Evolutionary conservation across 2,329 filamentous ascomycete species (phyloP).

Genomic region (Bretziella fagacearum): DNA sequence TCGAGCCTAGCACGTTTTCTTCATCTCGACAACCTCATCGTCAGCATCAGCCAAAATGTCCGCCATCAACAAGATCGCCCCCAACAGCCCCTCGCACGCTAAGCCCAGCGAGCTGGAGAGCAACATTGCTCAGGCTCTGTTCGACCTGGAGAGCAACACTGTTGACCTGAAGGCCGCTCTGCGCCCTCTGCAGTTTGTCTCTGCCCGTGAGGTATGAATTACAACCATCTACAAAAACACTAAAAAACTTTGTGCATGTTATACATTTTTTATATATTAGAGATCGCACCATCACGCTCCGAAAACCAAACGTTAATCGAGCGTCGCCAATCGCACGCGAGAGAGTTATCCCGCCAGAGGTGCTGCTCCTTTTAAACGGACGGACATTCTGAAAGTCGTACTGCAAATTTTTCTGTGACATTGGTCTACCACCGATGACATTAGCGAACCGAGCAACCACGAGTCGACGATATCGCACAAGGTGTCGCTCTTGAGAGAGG

Average conservation of each 20-base stretch:
- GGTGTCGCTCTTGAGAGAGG: constrained; percentile 8
- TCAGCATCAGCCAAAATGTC: constrained; percentile 42
- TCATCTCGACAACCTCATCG: constrained; percentile 16
- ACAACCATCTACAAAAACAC: not conserved
- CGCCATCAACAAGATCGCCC: constrained; percentile 93
- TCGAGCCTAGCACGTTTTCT: not conserved
- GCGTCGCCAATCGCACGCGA: constrained; percentile 12
- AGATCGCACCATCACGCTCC: constrained; percentile 12
- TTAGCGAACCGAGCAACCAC: constrained; percentile 7
- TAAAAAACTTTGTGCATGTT: constrained; percentile 5
- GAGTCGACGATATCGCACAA: constrained; percentile 1
- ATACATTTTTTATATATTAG: not conserved
- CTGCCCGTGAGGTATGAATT: constrained; percentile 92
- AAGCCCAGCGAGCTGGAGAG: constrained; percentile 96
- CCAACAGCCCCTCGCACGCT: constrained; percentile 89
- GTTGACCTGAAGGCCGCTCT: constrained; percentile 92
- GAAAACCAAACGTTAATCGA: constrained; percentile 14
- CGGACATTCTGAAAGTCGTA: constrained; percentile 1
- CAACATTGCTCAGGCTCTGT: constrained; percentile 91
- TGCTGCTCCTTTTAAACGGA: not conserved
- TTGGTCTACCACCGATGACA: constrained; percentile 1
- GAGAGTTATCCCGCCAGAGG: constrained; percentile 10
- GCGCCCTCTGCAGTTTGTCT: constrained; percentile 95
- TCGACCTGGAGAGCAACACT: constrained; percentile 98
- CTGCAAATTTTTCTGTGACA: constrained; percentile 6